Evolutionary conservation across 179 eudicot species (phyloP), one percentile per base, ranked within the genome.

Genomic region (Vitellaria paradoxa): DNA sequence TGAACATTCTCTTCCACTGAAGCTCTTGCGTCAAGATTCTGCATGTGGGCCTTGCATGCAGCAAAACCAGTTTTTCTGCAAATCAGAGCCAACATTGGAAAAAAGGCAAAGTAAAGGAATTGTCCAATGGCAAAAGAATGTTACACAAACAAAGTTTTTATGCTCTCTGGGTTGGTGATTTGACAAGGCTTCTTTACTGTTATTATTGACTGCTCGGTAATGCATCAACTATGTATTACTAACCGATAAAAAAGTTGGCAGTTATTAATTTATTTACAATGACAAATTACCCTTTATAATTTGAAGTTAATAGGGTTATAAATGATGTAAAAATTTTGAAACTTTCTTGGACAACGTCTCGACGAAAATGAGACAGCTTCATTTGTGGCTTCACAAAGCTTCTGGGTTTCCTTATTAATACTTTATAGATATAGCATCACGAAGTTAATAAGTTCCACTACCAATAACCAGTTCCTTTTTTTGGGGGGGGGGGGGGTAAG

Each of bases 21-120:
- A 76, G 77, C 75, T 77, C 76, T 77, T 76, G 69, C 49, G 70
- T 92, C 89, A 92, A 82, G 91, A 85, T 77, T 90, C 91, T 75
- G 88, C 93, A 71, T 84, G 79, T 9, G 97, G 96, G 73, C 86
- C 82, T 81, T 87, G 88, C 79, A 85, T 76, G 77, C 97, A 92
- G 90, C 97, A 92, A 78, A 91, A 80, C 95, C 95, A 92, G 76
- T 88, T 89, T 82, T 91, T 92, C 97, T 92, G 97, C 93, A 86
- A 77, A 77, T 76, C 50, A 82, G 26, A 15, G 46, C 47, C 49
- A 46, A 49, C 13, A 69, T 76, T 81, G 75, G 67, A 18, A 56
- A 56, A 52, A 6, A 26, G 6, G 50, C n/a, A 3, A 60, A 57
- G 21, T 68, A 24, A 70, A 63, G 3, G 64, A 60, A 64, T 49